These are phyloP conservation scores for Epithemia pelagica DNA, from an alignment of 108 stramenopile species.

Conservation along the genomic window DNA sequence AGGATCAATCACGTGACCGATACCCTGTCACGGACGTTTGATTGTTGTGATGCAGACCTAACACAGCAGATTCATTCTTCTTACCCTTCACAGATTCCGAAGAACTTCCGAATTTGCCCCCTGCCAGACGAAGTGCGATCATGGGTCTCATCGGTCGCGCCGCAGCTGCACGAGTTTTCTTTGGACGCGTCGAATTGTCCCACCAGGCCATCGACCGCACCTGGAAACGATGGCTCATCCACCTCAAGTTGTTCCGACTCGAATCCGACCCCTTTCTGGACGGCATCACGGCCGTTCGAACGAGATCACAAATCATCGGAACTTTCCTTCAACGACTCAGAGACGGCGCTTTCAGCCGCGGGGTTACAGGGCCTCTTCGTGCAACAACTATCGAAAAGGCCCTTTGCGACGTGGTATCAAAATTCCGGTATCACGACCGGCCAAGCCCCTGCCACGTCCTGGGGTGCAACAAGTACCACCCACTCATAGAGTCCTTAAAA, in stretches of 20 bases:
- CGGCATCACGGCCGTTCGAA: neutral
- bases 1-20: neutral
- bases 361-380: neutral
- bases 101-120: neutral
- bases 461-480: neutral
- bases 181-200: neutral
- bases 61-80: neutral
- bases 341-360: neutral
- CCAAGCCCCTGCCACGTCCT: neutral
- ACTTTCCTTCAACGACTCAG: neutral
- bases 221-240: neutral
- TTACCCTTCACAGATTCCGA: neutral
- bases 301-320: neutral
- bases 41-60: neutral
- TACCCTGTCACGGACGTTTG: neutral
- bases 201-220: neutral
- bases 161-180: neutral
- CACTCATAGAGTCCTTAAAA: neutral
- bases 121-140: neutral
- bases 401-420: neutral
- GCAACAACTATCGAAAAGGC: neutral
- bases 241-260: neutral
- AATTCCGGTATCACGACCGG: neutral
- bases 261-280: neutral
- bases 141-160: neutral